Base-by-base conservation (phyloP, 2,329 filamentous ascomycete species). In the Eutypa lata region DNA sequence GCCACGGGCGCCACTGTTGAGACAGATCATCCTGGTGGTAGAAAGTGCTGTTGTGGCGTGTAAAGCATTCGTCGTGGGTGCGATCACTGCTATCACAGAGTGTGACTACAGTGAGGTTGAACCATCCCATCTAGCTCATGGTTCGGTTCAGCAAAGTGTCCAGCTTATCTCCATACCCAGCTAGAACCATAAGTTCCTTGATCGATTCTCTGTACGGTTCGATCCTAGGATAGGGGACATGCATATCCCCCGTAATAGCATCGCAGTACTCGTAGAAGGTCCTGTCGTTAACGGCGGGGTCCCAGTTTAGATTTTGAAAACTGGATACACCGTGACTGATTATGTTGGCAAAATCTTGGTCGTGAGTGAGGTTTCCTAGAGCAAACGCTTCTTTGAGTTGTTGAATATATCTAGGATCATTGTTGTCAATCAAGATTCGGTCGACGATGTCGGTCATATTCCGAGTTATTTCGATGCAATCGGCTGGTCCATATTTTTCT, bases 401-500 rank as follows among this genome's bases (percentile, higher is more conserved):
- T 47, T 68, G 61, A 8, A 73, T 86, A 31, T 81, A 69, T 2
- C 70, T 62, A 21, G 62, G 57, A 21, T 69, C 65, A 3, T 68
- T 61, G 53, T 72, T 67, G 35, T 70, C 67, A 14, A 79, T 68
- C 2, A 83, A 71, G 35, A 82, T 77, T 42, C 72, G 76, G 63
- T 84, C 81, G 21, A 82, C 65, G 6, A 79, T 65, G 44, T 78
- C 67, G 0, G 76, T 79, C 11, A 83, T 62, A 55, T 75, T 84
- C 64, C 88, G 84, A 0, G 84, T 86, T 1, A 79, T 78, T 1
- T 75, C 71, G 35, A 91, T 79, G 64, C 90, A 94, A 31, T 82
- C 79, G 0, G 77, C 70, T 61, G 80, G 80, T 0, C 73, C 73
- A 52, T 72, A 83, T 13, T 76, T 64, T 1, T 76, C 72, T 0